These are phyloP conservation scores for Plasmodium blacklocki DNA, from an alignment of 169 alveolate genomes.

Conservation along the genomic window DNA sequence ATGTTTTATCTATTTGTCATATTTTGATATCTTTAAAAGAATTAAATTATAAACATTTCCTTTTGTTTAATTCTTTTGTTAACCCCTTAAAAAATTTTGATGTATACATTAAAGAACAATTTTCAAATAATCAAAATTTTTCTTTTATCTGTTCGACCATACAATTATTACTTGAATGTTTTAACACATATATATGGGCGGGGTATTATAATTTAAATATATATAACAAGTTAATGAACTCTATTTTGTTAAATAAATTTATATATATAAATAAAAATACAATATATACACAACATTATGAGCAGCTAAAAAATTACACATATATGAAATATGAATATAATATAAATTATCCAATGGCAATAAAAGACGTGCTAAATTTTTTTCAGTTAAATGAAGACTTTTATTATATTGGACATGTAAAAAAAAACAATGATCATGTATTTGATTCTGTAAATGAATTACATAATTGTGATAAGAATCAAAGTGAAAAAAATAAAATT, in stretches of 20 bases:
- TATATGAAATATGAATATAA: slow-evolving; percentile 53
- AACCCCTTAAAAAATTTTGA: slow-evolving; percentile 78
- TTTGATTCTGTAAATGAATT: not conserved
- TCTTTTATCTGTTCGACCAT: slow-evolving; percentile 25
- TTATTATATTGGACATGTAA: not conserved
- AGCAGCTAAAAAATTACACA: slow-evolving; percentile 30
- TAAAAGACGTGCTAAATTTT: slow-evolving; percentile 21
- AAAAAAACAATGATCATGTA: not conserved
- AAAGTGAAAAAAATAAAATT: not conserved
- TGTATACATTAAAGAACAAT: slow-evolving; percentile 66
- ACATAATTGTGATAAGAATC: not conserved
- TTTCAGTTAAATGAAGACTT: slow-evolving; percentile 14
- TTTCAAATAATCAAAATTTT: slow-evolving; percentile 23
- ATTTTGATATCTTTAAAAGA: slow-evolving; percentile 83
- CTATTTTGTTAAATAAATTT: slow-evolving; percentile 58
- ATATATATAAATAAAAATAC: slow-evolving; percentile 12
- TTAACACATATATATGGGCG: slow-evolving; percentile 75
- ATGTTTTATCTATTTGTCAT: slow-evolving; percentile 83
- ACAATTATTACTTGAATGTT: slow-evolving; percentile 52
- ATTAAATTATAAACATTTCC: slow-evolving; percentile 79
- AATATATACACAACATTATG: slow-evolving; percentile 38
- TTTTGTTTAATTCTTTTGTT: slow-evolving; percentile 81
- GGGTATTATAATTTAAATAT: slow-evolving; percentile 71
- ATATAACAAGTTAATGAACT: slow-evolving; percentile 56
- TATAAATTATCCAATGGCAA: slow-evolving; percentile 52